A percentile compares a stretch with the other conserved stretches of the same genome.
Evolutionary conservation across 139 green algal genomes (phyloP).

Genomic region (Tetraselmis chui): DNA sequence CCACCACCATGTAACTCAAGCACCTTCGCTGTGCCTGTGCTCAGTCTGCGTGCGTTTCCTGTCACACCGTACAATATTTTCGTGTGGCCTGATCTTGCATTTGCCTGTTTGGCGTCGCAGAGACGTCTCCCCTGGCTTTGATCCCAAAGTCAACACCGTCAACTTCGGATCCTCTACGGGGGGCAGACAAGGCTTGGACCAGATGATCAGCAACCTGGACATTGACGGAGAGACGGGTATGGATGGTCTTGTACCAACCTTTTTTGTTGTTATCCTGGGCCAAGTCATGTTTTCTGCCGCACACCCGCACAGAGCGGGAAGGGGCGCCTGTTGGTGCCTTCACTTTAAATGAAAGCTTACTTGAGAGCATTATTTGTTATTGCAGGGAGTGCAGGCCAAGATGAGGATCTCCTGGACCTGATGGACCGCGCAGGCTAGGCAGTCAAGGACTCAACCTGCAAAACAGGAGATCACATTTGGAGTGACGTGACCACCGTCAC

Average conservation of each 20-base stretch:
- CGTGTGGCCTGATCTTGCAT: too few relatives aligned
- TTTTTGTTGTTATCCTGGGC: too few relatives aligned
- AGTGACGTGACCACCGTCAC: too few relatives aligned
- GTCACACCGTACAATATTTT: too few relatives aligned
- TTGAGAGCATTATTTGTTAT: not conserved
- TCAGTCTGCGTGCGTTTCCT: too few relatives aligned
- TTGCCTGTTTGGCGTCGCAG: too few relatives aligned
- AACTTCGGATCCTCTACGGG: not conserved
- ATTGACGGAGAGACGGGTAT: not conserved
- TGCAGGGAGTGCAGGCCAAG: not conserved
- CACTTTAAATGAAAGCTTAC: not conserved
- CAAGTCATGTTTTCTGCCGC: too few relatives aligned
- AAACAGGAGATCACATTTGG: too few relatives aligned
- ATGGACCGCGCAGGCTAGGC: conserved; percentile 15
- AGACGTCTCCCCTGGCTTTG: not conserved
- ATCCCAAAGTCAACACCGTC: not conserved
- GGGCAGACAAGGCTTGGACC: not conserved
- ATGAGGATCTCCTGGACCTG: conserved; percentile 22
- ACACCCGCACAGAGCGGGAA: too few relatives aligned
- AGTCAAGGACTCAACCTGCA: too few relatives aligned
- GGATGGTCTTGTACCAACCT: too few relatives aligned
- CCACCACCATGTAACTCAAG: not conserved
- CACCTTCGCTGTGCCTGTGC: not conserved
- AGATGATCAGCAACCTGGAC: not conserved
- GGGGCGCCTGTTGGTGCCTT: not conserved